phyloP scores from a whole-genome alignment of 805 yeast genomes.

The Scheffersomyces amazonensis region DNA sequence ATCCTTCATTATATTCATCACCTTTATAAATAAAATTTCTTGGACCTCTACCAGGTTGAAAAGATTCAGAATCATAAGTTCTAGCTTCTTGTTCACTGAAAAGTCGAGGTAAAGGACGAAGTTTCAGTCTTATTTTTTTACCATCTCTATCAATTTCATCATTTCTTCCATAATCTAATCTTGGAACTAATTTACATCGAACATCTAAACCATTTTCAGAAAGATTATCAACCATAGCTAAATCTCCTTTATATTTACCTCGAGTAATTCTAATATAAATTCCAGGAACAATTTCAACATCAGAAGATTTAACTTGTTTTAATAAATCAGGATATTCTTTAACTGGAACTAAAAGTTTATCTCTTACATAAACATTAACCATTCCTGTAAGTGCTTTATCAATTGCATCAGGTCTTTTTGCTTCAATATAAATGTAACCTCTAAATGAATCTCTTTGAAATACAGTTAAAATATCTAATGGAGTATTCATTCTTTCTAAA shows the following conservation, averaged over 20 bases:
- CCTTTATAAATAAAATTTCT: constrained; percentile 69
- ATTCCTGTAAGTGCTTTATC: constrained; percentile 85
- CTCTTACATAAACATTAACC: constrained; percentile 73
- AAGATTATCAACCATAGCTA: constrained; percentile 89
- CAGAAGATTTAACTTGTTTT: constrained; percentile 85
- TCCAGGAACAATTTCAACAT: constrained; percentile 86
- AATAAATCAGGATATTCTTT: constrained; percentile 91
- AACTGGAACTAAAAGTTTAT: constrained; percentile 87
- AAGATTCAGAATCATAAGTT: constrained; percentile 71
- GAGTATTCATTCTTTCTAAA: constrained; percentile 66
- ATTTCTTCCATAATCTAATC: constrained; percentile 83
- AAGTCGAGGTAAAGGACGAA: constrained; percentile 80
- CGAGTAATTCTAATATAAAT: constrained; percentile 86
- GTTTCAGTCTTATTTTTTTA: constrained; percentile 47
- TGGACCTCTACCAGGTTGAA: constrained; percentile 63
- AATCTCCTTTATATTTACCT: constrained; percentile 89
- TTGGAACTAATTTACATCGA: constrained; percentile 87
- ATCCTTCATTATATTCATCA: constrained; percentile 90
- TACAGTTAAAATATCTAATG: constrained; percentile 82
- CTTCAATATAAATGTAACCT: constrained; percentile 93
- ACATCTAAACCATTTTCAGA: constrained; percentile 95
- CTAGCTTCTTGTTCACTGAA: constrained; percentile 89
- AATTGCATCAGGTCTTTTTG: constrained; percentile 89
- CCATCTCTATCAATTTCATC: constrained; percentile 50
- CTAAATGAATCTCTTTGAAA: constrained; percentile 92